Evolutionary conservation across 1,284 basidiomycete species (phyloP).

Genomic region (Limonomyces culmigenus): DNA sequence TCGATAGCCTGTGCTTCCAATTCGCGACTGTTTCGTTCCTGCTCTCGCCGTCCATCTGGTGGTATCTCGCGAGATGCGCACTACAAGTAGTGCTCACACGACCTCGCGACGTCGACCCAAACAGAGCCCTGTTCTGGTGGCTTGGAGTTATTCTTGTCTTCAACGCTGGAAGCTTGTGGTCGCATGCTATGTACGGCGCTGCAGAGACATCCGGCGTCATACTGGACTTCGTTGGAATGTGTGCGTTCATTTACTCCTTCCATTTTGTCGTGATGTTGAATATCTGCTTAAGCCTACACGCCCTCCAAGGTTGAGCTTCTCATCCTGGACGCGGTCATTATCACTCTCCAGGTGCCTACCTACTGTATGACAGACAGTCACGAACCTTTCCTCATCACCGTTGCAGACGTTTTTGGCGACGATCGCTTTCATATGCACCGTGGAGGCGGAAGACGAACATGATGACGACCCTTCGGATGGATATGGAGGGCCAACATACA

Average conservation of each 20-base stretch:
- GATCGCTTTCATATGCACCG: too few relatives aligned
- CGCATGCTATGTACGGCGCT: conserved; percentile 32
- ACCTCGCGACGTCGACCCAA: conserved; percentile 43
- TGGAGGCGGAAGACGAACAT: too few relatives aligned
- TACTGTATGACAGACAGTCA: conserved; percentile 40
- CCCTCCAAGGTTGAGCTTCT: conserved; percentile 49
- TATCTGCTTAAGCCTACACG: conserved; percentile 24
- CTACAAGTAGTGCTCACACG: conserved; percentile 48
- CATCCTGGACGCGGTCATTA: conserved; percentile 44
- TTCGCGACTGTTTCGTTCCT: conserved; percentile 60
- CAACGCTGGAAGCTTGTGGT: conserved; percentile 42
- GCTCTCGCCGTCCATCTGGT: conserved; percentile 45
- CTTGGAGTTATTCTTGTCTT: conserved; percentile 36
- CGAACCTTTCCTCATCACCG: not conserved
- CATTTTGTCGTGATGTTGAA: conserved; percentile 1
- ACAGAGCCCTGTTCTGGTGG: conserved; percentile 46
- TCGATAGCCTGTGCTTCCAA: conserved; percentile 54
- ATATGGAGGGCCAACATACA: too few relatives aligned
- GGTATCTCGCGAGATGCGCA: conserved; percentile 34
- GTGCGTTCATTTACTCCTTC: conserved; percentile 22
- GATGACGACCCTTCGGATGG: too few relatives aligned
- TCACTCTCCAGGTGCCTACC: conserved; percentile 44
- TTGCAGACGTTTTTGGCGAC: not conserved
- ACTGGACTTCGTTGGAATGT: conserved; percentile 62
- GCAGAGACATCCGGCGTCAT: conserved; percentile 38